Conservation (phyloP, 306 rosid species). For the Corylus americana region DNA sequence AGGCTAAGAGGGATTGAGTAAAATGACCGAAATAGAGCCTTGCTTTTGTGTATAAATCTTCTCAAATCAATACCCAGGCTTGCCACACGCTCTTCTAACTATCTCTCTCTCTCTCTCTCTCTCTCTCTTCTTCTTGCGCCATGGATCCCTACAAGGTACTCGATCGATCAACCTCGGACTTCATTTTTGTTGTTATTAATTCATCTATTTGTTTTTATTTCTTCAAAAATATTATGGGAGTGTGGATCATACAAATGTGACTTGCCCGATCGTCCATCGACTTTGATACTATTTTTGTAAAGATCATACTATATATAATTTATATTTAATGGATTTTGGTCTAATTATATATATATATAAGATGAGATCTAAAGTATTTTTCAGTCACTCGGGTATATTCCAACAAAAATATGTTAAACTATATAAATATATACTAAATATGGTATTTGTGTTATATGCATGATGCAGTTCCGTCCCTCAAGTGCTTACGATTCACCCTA, state of each 20-base stretch:
- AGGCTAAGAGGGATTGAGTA: too few species aligned
- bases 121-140: neutral
- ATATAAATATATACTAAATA: neutral
- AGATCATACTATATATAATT: too few species aligned
- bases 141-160: slow-evolving; percentile 95
- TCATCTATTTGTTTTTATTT: too few species aligned
- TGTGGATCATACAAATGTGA: too few species aligned
- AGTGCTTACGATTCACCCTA: slow-evolving; percentile 72
- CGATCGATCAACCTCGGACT: neutral
- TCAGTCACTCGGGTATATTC: neutral
- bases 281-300: too few species aligned
- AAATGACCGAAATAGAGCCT: neutral
- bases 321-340: too few species aligned
- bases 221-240: too few species aligned
- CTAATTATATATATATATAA: too few species aligned
- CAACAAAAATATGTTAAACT: too few species aligned
- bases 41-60: neutral
- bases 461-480: slow-evolving; percentile 74
- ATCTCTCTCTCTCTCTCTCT: slow-evolving; percentile 17
- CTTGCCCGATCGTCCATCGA: too few species aligned
- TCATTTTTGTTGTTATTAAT: neutral
- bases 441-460: neutral
- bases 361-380: neutral
- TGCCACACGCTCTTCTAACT: neutral
- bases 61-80: neutral